Evolutionary conservation across 768 basidiomycete species (phyloP).

Genomic region (Trametes cingulata): DNA sequence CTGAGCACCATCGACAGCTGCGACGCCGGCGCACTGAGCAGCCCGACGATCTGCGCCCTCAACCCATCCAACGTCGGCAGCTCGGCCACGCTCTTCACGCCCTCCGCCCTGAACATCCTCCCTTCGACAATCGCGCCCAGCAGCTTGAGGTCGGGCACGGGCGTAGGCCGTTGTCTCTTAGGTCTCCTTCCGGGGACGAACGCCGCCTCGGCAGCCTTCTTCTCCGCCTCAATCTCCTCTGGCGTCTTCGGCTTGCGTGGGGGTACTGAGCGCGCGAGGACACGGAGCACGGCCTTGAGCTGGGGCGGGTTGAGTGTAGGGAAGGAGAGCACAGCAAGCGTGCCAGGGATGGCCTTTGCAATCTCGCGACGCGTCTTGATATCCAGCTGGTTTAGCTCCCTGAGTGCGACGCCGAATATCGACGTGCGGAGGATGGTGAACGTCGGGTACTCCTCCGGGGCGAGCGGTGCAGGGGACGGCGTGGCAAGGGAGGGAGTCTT

Average conservation of each 20-base stretch:
- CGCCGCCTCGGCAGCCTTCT: constrained; percentile 54
- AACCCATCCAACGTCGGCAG: constrained; percentile 79
- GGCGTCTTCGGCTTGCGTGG: constrained; percentile 53
- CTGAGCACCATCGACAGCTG: constrained; percentile 72
- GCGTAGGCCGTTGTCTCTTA: constrained; percentile 55
- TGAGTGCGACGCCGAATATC: constrained; percentile 76
- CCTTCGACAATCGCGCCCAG: constrained; percentile 83
- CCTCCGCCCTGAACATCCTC: constrained; percentile 59
- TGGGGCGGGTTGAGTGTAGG: constrained; percentile 73
- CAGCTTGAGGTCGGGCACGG: constrained; percentile 67
- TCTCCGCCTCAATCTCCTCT: constrained; percentile 50
- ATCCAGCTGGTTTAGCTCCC: constrained; percentile 58
- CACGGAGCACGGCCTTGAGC: constrained; percentile 63
- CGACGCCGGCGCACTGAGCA: constrained; percentile 73
- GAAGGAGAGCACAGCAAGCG: constrained; percentile 64
- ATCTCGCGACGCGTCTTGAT: constrained; percentile 49
- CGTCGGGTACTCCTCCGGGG: constrained; percentile 39
- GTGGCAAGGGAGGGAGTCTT: constrained; percentile 37
- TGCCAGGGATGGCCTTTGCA: constrained; percentile 56
- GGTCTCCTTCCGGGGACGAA: constrained; percentile 69
- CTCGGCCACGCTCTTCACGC: constrained; percentile 63
- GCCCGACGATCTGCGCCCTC: constrained; percentile 80
- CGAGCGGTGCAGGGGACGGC: constrained; percentile 33
- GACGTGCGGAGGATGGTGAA: constrained; percentile 76
- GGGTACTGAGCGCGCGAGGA: constrained; percentile 68